Evolutionary conservation across 768 basidiomycete genomes (phyloP), one percentile per base, ranked within the genome.

Genomic region (Tricholoma sp.): DNA sequence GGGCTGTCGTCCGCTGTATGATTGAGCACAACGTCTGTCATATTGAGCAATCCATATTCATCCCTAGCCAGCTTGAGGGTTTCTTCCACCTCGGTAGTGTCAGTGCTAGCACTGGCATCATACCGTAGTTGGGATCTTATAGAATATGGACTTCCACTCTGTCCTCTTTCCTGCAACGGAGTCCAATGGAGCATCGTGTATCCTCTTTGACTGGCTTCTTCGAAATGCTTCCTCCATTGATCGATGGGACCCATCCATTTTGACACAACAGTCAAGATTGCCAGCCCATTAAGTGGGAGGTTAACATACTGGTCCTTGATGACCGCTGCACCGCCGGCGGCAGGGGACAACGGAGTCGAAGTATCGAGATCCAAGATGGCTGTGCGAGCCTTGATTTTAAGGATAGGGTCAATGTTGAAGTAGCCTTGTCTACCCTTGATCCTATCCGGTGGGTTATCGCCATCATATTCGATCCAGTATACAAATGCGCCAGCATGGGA

Each of bases 171-270:
- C 72, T 99, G 96, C 5, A 99, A 76, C 0, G 97, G 97, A 0
- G 96, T 91, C 78, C 89, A 99, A 67, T 99, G 97, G 43, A 99
- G 75, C 93, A 98, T 97, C 52, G 95, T 99, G 76, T 99, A 99
- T 0, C 97, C 96, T 50, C 96, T 79, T 54, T 91, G 80, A 53
- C 85, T 83, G 10, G 93, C 90, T 72, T 95, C 93, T 50, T 81
- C 78, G 62, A 97, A 91, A 67, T 91, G 84, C 3, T 79, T 77
- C 45, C 74, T 77, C 97, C 97, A 98, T 29, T 85, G 76, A 10
- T 76, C 70, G 34, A 92, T 71, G 1, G 88, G 80, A 1, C 95
- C 96, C 92, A 98, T 97, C 97, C 97, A 99, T 70, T 99, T 99
- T 1, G 94, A 96, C 46, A 99, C 86, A 37, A 96, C 79, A 4